Evolutionary conservation across 2,329 filamentous ascomycete genomes (phyloP).

Genomic region (Blumeriella jaapii): DNA sequence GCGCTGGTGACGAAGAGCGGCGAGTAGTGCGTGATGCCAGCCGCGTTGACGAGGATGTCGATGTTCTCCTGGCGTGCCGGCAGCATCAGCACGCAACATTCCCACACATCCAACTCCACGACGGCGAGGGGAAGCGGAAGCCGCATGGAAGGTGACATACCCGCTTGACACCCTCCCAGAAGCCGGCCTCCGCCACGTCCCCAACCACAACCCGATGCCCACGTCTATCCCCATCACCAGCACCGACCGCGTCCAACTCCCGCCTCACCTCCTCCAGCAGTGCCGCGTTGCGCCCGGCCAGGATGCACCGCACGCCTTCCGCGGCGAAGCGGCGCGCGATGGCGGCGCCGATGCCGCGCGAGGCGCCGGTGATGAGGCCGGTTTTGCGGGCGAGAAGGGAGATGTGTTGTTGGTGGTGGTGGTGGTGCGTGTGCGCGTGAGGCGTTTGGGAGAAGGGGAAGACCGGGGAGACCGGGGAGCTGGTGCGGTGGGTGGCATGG

Average conservation of each 20-base stretch:
- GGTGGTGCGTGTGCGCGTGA: not conserved
- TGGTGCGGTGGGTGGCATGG: too few relatives aligned
- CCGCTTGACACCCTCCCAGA: conserved; percentile 20
- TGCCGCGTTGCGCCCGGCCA: conserved; percentile 45
- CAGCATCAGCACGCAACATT: not conserved
- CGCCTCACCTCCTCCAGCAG: conserved; percentile 55
- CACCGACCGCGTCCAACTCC: conserved; percentile 4
- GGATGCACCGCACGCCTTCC: conserved; percentile 46
- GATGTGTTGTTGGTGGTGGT: not conserved
- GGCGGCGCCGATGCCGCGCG: conserved; percentile 56
- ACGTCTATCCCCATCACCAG: not conserved
- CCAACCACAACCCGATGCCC: conserved; percentile 19
- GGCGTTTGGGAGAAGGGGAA: not conserved
- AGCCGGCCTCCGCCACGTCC: conserved; percentile 20
- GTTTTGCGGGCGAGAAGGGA: conserved; percentile 13
- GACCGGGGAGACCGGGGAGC: too few relatives aligned
- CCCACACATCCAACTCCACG: not conserved
- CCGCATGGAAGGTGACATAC: conserved; percentile 15
- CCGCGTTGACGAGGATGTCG: conserved; percentile 66
- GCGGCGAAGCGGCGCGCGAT: conserved; percentile 55
- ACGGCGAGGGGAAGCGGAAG: not conserved
- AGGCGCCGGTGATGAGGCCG: conserved; percentile 55
- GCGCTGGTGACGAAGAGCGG: conserved; percentile 46
- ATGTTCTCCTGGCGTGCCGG: conserved; percentile 23
- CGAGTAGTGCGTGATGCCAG: conserved; percentile 56